Conservation (phyloP, 1,284 basidiomycete species). For the Cryptococcus sp. region DNA sequence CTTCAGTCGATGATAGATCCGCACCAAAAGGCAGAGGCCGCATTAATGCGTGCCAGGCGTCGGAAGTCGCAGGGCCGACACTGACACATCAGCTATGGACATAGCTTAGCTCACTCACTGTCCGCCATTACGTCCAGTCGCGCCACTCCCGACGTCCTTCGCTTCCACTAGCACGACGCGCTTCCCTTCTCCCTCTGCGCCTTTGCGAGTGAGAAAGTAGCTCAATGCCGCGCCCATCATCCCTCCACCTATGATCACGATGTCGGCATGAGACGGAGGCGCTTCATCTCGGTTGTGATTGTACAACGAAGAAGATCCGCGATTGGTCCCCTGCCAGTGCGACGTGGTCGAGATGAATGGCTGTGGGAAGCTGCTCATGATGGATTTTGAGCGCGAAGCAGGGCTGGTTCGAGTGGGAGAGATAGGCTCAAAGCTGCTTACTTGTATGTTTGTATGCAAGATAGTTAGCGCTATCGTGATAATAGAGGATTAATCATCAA, state of each 20-base stretch:
- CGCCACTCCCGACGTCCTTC: conserved; percentile 24
- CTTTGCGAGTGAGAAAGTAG: conserved; percentile 24
- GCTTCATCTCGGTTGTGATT: conserved; percentile 1
- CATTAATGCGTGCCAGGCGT: background rate
- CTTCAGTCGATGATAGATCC: conserved; percentile 11
- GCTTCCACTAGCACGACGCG: conserved; percentile 22
- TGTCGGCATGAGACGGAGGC: conserved; percentile 9
- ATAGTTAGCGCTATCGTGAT: too few relatives aligned
- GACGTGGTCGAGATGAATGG: conserved; percentile 27
- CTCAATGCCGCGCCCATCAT: conserved; percentile 21
- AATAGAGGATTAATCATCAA: too few relatives aligned
- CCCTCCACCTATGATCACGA: conserved; percentile 20
- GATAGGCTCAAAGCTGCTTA: too few relatives aligned
- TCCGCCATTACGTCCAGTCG: conserved; percentile 24
- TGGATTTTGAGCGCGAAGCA: background rate
- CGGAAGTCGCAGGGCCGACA: conserved; percentile 8
- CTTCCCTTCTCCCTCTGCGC: conserved; percentile 3
- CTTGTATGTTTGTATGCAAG: too few relatives aligned
- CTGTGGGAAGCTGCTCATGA: conserved; percentile 26
- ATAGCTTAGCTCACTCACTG: background rate
- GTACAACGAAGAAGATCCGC: conserved; percentile 8
- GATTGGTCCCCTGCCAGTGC: conserved; percentile 34
- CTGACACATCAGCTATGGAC: background rate
- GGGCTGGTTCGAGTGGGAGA: background rate
- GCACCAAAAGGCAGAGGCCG: conserved; percentile 7